Evolutionary conservation across 352 stramenopile species (phyloP).

Genomic region (Phytophthora pistaciae): DNA sequence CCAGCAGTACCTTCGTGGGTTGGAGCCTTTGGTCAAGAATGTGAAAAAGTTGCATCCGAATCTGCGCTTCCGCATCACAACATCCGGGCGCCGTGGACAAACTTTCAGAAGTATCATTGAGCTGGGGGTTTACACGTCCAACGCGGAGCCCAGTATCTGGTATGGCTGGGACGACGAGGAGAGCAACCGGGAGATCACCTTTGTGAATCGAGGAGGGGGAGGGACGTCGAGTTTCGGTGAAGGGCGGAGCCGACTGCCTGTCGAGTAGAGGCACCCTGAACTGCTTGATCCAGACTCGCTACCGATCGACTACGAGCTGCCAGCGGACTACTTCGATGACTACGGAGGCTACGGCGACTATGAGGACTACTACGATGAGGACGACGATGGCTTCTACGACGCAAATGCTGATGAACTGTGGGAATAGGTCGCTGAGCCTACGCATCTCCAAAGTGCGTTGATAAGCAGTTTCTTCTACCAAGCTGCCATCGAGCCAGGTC

Average conservation of each 20-base stretch:
- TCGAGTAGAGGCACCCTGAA: conserved; percentile 33
- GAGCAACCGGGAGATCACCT: conserved; percentile 29
- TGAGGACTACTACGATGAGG: conserved; percentile 17
- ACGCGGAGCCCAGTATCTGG: conserved; percentile 42
- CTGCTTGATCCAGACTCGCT: conserved; percentile 45
- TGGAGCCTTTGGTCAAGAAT: conserved; percentile 34
- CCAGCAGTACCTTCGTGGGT: conserved; percentile 37
- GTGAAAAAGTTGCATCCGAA: conserved; percentile 44
- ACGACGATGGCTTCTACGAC: conserved; percentile 33
- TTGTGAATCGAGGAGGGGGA: conserved; percentile 30
- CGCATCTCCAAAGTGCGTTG: not conserved
- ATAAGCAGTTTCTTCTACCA: not conserved
- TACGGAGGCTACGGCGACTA: conserved; percentile 28
- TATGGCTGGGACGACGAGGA: conserved; percentile 53
- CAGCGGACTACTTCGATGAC: conserved; percentile 40
- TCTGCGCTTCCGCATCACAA: conserved; percentile 43
- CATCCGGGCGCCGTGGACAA: conserved; percentile 22
- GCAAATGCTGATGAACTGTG: conserved; percentile 33
- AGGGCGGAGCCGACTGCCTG: conserved; percentile 14
- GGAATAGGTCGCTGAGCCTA: conserved; percentile 3
- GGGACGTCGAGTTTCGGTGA: conserved; percentile 4
- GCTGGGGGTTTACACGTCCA: conserved; percentile 47
- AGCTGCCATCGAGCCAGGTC: not conserved
- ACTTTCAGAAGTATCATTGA: conserved; percentile 46
- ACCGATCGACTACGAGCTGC: conserved; percentile 48